Evolutionary conservation across 306 rosid genomes (phyloP).

Genomic region (Lathyrus sativus): DNA sequence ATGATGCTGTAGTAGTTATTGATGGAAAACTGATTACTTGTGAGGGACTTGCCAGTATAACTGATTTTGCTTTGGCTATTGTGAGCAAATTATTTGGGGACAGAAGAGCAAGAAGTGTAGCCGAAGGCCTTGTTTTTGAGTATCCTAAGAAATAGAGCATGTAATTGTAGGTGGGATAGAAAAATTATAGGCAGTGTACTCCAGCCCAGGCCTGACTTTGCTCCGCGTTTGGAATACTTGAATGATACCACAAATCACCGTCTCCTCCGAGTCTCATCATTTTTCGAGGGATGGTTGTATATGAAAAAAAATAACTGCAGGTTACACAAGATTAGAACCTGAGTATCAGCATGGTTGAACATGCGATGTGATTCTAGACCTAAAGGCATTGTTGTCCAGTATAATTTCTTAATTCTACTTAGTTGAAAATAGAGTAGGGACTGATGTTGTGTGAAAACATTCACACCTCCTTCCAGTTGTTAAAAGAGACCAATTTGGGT

Average conservation of each 20-base stretch:
- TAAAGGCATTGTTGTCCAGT: background rate
- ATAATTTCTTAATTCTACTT: background rate
- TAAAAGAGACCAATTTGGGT: background rate
- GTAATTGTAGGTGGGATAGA: slow-evolving; percentile 23
- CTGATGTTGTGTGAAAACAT: background rate
- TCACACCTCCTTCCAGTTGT: background rate
- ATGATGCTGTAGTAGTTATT: slow-evolving; percentile 68
- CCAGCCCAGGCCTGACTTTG: background rate
- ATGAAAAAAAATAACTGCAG: slow-evolving; percentile 4
- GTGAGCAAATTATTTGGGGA: slow-evolving; percentile 77
- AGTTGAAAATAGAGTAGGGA: slow-evolving; percentile 1
- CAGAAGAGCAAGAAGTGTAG: slow-evolving; percentile 93
- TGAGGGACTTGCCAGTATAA: slow-evolving; percentile 71
- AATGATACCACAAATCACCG: background rate
- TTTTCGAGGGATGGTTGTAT: slow-evolving; percentile 17
- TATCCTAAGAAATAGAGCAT: slow-evolving; percentile 58
- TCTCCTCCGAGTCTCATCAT: slow-evolving; percentile 9
- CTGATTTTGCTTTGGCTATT: slow-evolving; percentile 76
- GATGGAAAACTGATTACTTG: slow-evolving; percentile 89
- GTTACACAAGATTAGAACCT: background rate
- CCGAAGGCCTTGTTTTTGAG: slow-evolving; percentile 87
- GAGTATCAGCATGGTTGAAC: background rate
- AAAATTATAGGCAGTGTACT: slow-evolving; percentile 11
- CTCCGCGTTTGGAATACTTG: background rate
- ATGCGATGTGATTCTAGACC: background rate